Evolutionary conservation across 129 eudicot genomes (phyloP), one percentile per base, ranked within the genome.

Genomic region (Scalesia atractyloides): DNA sequence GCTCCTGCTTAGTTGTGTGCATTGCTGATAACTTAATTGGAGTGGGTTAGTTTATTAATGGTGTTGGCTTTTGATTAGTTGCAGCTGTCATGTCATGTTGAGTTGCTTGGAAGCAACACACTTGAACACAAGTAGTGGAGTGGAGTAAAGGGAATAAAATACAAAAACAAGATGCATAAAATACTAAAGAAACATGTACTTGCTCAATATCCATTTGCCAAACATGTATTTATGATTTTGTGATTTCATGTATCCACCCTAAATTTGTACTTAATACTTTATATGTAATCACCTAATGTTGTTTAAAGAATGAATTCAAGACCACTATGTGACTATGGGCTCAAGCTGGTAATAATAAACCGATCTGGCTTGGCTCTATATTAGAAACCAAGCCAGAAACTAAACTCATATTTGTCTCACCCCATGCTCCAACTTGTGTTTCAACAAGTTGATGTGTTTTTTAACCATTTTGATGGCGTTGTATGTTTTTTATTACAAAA

Each of bases 71-170:
- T 63, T 75, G 59, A 44, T 70, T 75, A 72, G 82, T 75, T 83
- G 87, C 79, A 76, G 62, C 88, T 62, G 66, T 62, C 85, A 76
- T 80, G 85, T 78, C 83, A 84, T 73, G 70, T 76, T 77, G 85
- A 84, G 88, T 84, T 84, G 85, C 81, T 77, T 77, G 70, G 70
- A 84, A 84, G 85, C 85, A 62, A 60, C 16, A 66, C 33, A 67
- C 57, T 44, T 39, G 65, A 72, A 64, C 73, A 63, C 58, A 71
- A 74, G 73, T 74, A 78, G 83, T 77, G 76, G 77, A 77, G 75
- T 77, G 80, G 80, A 76, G 80, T 76, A 18, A 68, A 76, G 80
- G 69, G 46, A 76, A 54, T 17, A 68, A 75, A 69, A 68, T 33
- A 66, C 58, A 30, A 56, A 67, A 56, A 68, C 63, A 46, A 57